These are phyloP conservation scores for Pleurotus pulmonarius DNA, from an alignment of 768 basidiomycete genomes.

Conservation along the genomic window DNA sequence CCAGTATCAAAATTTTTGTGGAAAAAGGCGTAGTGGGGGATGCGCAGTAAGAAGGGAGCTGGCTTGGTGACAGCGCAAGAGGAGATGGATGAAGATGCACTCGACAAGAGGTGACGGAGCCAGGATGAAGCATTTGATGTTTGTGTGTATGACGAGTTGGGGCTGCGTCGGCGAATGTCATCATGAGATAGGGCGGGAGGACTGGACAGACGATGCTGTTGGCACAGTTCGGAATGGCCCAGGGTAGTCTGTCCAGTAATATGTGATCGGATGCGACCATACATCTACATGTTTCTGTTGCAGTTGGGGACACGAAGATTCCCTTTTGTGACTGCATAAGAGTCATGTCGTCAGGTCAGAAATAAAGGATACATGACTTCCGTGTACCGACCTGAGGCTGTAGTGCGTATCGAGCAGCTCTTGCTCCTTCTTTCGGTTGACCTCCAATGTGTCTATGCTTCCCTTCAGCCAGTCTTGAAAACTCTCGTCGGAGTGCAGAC, in stretches of 20 bases:
- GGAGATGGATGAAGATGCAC: too few relatives aligned
- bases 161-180: too few relatives aligned
- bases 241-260: neutral
- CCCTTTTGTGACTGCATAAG: neutral
- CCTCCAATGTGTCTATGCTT: neutral
- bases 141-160: too few relatives aligned
- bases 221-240: neutral
- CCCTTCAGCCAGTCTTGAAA: conserved; percentile 4
- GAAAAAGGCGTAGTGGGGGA: too few relatives aligned
- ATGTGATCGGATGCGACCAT: neutral
- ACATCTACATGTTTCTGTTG: neutral
- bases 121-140: too few relatives aligned
- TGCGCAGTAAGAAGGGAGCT: too few relatives aligned
- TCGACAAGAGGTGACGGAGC: too few relatives aligned
- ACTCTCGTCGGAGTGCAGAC: neutral
- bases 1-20: too few relatives aligned
- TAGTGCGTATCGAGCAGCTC: neutral
- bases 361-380: neutral
- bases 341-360: neutral
- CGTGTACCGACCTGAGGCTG: neutral
- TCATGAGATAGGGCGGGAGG: too few relatives aligned
- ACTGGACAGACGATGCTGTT: too few relatives aligned
- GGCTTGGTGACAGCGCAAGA: too few relatives aligned
- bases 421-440: neutral
- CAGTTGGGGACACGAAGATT: neutral